Conservation (phyloP, 352 stramenopile species). For the Pythium pyrilobum region DNA sequence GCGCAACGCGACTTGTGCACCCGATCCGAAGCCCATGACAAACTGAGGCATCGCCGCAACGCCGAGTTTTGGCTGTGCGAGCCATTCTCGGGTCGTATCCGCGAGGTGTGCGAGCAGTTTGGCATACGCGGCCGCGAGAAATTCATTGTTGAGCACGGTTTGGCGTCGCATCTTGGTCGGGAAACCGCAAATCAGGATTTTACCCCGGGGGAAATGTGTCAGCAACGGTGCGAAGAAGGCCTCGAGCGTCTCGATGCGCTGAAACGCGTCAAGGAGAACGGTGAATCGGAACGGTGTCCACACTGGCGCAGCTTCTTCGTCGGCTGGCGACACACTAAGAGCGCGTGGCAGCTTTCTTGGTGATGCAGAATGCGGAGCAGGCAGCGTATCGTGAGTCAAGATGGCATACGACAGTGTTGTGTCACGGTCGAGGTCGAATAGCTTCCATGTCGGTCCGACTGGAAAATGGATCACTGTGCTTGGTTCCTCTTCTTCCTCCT, state of each 20-base stretch:
- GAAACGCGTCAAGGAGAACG: conserved; percentile 62
- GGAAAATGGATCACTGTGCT: conserved; percentile 29
- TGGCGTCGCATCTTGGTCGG: conserved; percentile 29
- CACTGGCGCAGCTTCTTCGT: not conserved
- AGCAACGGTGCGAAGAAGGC: conserved; percentile 54
- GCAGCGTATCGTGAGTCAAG: conserved; percentile 29
- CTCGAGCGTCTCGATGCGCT: conserved; percentile 51
- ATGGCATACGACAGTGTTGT: conserved; percentile 46
- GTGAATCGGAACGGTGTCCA: conserved; percentile 44
- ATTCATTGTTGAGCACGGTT: conserved; percentile 46
- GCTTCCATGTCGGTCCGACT: conserved; percentile 31
- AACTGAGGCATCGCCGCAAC: conserved; percentile 58
- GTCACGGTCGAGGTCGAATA: conserved; percentile 38
- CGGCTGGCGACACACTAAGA: not conserved
- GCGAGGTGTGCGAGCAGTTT: conserved; percentile 50
- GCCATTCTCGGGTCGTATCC: conserved; percentile 50
- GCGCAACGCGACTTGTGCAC: conserved; percentile 40
- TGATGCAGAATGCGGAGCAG: not conserved
- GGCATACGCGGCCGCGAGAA: conserved; percentile 35
- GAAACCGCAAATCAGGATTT: conserved; percentile 61
- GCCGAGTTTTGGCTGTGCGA: conserved; percentile 68
- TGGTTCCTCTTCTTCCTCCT: not conserved
- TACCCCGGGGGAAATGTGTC: conserved; percentile 51
- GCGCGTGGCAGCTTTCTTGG: conserved; percentile 6
- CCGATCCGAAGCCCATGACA: conserved; percentile 56